These are phyloP conservation scores for Panus rudis DNA, from an alignment of 768 basidiomycete species.

Conservation along the genomic window DNA sequence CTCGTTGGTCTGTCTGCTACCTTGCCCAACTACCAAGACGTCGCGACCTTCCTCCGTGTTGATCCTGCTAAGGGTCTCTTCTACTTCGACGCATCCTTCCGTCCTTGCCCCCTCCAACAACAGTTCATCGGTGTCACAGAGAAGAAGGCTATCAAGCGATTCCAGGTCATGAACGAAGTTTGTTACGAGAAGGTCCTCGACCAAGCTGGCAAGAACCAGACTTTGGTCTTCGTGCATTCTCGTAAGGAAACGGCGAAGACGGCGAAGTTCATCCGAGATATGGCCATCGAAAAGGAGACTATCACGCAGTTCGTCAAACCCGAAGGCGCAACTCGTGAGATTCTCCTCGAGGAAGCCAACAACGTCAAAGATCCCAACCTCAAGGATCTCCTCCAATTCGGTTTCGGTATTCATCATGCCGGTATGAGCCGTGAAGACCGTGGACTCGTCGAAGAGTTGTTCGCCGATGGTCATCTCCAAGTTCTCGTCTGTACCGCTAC, in stretches of 20 bases:
- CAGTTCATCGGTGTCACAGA: constrained; percentile 97
- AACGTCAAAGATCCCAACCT: constrained; percentile 80
- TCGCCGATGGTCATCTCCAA: constrained; percentile 86
- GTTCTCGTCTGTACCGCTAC: constrained; percentile 97
- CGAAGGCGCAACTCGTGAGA: constrained; percentile 86
- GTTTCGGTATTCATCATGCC: constrained; percentile 96
- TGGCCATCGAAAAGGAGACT: constrained; percentile 94
- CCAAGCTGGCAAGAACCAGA: constrained; percentile 85
- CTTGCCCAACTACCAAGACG: constrained; percentile 96
- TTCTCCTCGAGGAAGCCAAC: constrained; percentile 76
- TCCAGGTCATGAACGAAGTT: constrained; percentile 97
- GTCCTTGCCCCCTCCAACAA: constrained; percentile 92
- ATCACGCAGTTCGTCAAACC: constrained; percentile 95
- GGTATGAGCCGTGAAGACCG: constrained; percentile 93
- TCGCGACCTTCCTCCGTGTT: constrained; percentile 94
- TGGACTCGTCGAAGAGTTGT: constrained; percentile 88
- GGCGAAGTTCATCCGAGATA: constrained; percentile 87
- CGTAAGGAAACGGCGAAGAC: constrained; percentile 99
- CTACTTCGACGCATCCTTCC: constrained; percentile 92
- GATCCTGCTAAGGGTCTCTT: constrained; percentile 89
- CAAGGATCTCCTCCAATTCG: constrained; percentile 88
- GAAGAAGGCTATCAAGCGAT: constrained; percentile 98
- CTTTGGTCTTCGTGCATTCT: constrained; percentile 95
- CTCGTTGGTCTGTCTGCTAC: constrained; percentile 95
- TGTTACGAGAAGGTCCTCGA: constrained; percentile 99